phyloP scores from a whole-genome alignment of 371 early-diverging fungal genomes.

The Mucor lusitanicus region DNA sequence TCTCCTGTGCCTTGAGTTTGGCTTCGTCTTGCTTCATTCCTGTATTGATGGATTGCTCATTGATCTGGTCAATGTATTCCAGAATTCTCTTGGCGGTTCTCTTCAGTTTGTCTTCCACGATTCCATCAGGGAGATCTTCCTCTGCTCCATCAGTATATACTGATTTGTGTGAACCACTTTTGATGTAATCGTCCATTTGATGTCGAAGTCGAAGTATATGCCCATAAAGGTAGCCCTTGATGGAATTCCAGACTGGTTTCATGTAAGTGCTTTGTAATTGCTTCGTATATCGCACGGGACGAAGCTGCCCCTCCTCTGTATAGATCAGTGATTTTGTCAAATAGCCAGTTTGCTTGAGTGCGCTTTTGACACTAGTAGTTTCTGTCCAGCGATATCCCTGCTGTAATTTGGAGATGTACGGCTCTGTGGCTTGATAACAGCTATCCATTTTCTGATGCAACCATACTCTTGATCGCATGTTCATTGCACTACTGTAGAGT shows the following conservation, averaged over 20 bases:
- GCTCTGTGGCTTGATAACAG: neutral
- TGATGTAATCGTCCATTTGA: slow-evolving; percentile 1
- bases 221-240: neutral
- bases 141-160: neutral
- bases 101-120: slow-evolving; percentile 11
- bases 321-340: neutral
- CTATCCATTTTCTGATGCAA: neutral
- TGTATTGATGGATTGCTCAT: neutral
- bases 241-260: neutral
- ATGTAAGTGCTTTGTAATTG: neutral
- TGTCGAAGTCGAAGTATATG: neutral
- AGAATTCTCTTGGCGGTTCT: slow-evolving; percentile 14
- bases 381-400: neutral
- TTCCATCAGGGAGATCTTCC: neutral
- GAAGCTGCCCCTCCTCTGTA: neutral
- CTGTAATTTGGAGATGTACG: neutral
- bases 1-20: slow-evolving; percentile 12
- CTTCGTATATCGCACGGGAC: neutral
- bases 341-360: neutral
- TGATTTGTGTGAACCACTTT: neutral
- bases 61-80: slow-evolving; percentile 15
- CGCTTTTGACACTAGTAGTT: neutral
- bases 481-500: neutral
- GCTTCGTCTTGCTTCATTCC: slow-evolving; percentile 18
- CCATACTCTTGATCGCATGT: neutral